Evolutionary conservation across 108 stramenopile species (phyloP), one percentile per base, ranked within the genome.

Genomic region (Seminavis robusta): DNA sequence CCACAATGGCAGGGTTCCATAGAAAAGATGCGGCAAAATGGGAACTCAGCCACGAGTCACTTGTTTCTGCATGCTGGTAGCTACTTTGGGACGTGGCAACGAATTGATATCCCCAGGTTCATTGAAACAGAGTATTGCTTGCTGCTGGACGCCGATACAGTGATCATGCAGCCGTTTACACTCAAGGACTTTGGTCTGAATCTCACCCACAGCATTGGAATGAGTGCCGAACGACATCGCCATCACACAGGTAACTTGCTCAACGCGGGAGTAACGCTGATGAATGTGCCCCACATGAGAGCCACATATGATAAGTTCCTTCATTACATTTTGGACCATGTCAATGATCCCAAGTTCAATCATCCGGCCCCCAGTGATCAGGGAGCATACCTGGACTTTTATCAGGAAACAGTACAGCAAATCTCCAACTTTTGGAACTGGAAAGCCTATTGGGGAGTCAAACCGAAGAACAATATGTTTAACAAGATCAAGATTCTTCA

Each of bases 301-400:
- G n/a, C 19, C 16, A 53, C 52, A 7, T 31, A 53, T 38, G 19
- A 28, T 19, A 33, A 53, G 16, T 53, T 53, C 23, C 15, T 53
- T 16, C 7, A 40, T 11, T 53, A 37, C 36, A 53, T 53, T 16
- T 13, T 53, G 19, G 5, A 26, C 15, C 52, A 53, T 16, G 36
- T 37, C 9, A 15, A 8, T 7, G 4, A 17, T 6, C 33, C 28
- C 5, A 53, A 16, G 52, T 53, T 53, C 16, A 33, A 53, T 20
- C 34, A 37, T 19, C 52, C 45, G 24, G n/a, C 59, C 13, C 59
- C 47, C 15, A 48, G 46, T 21, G 59, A 59, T 20, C 59, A 59
- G 26, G 59, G 59, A 4, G 47, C 59, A 3, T 59, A 59, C 20
- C 38, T 59, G 28, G 47, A 47, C 11, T 59, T 59, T 48, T 59